Conservation (phyloP, 2,329 filamentous ascomycete species). For the Nectriaceae sp. region DNA sequence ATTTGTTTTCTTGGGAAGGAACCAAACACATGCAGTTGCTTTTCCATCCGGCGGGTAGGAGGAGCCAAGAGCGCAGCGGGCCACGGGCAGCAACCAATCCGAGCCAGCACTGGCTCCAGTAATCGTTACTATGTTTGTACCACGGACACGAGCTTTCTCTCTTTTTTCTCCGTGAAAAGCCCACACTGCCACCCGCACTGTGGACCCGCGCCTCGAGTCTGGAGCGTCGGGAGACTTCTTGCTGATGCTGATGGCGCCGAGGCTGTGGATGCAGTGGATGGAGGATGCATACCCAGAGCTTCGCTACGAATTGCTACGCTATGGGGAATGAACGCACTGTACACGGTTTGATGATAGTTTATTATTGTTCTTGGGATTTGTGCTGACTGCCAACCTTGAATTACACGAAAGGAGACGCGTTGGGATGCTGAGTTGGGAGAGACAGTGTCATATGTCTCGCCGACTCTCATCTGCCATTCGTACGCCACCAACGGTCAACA, state of each 20-base stretch:
- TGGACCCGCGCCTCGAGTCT: neutral
- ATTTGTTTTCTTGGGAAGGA: slow-evolving; percentile 31
- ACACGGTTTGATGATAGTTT: too few relatives aligned
- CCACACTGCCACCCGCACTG: neutral
- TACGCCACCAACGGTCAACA: neutral
- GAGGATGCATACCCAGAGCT: neutral
- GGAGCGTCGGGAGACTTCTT: neutral
- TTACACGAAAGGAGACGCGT: neutral
- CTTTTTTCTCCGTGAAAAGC: neutral
- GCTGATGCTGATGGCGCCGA: neutral
- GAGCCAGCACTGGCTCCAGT: slow-evolving; percentile 26
- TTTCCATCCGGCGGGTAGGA: slow-evolving; percentile 14
- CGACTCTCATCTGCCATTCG: neutral
- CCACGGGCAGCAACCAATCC: slow-evolving; percentile 14
- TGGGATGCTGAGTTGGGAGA: neutral
- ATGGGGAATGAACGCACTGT: too few relatives aligned
- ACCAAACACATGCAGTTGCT: slow-evolving; percentile 22
- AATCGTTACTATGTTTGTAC: neutral
- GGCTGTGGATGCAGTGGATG: neutral
- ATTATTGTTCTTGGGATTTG: neutral
- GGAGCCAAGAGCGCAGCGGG: slow-evolving; percentile 13
- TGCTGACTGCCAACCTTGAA: neutral
- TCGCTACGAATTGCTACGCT: too few relatives aligned
- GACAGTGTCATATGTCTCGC: neutral
- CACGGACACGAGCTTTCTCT: neutral